Percentiles rank a stretch among this genome's conserved stretches.
Conservation (phyloP, 192 early-diverging fungal genomes). For the Backusella morwellensis region DNA sequence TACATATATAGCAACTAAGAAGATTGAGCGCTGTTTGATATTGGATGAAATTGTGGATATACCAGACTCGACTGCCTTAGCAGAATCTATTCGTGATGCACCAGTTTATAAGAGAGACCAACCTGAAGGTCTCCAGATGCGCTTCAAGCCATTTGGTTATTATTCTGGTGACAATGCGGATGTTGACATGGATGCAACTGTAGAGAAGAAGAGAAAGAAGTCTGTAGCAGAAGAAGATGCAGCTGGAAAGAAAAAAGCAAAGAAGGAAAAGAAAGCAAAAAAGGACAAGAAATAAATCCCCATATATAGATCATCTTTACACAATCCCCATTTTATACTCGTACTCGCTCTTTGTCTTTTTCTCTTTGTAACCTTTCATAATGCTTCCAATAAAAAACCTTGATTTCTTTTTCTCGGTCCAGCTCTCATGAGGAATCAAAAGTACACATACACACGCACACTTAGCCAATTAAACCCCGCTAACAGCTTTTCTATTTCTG, state of each 20-base stretch:
- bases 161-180: slow-evolving; percentile 28
- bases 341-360: no score
- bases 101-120: slow-evolving; percentile 43
- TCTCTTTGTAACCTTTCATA: neutral
- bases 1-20: slow-evolving; percentile 19
- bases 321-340: no score
- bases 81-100: slow-evolving; percentile 39
- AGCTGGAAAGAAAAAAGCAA: slow-evolving; percentile 29
- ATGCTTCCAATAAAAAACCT: neutral
- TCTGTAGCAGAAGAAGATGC: slow-evolving; percentile 24
- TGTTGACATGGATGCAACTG: neutral
- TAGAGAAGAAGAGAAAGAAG: slow-evolving; percentile 36
- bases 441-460: no score
- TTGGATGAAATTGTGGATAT: slow-evolving; percentile 32
- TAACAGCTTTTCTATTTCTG: neutral
- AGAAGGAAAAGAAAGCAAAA: slow-evolving; percentile 36
- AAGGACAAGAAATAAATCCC: slow-evolving; percentile 32
- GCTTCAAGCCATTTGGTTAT: slow-evolving; percentile 47
- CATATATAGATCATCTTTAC: neutral
- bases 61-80: slow-evolving; percentile 29
- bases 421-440: no score
- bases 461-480: no score
- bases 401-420: neutral
- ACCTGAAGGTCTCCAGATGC: slow-evolving; percentile 48
- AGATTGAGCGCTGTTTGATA: slow-evolving; percentile 29